phyloP scores from a whole-genome alignment of 306 rosid genomes.

The Luffa aegyptiaca region DNA sequence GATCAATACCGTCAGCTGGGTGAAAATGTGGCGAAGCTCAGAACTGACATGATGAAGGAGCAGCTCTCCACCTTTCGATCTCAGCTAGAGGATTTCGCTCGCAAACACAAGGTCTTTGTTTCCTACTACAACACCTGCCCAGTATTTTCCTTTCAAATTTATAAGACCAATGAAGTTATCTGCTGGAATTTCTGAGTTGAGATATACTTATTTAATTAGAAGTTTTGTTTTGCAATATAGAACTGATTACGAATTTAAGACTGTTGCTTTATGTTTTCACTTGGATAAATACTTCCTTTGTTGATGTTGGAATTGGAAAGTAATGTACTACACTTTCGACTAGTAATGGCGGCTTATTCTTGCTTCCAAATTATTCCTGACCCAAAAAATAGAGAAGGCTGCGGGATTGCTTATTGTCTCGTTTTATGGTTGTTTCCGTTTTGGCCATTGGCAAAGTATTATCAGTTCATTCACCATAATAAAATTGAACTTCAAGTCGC shows the following conservation, averaged over 20 bases:
- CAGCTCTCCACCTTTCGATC: conserved; percentile 85
- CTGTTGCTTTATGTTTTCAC: neutral
- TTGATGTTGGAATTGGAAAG: neutral
- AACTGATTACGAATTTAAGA: neutral
- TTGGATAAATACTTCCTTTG: neutral
- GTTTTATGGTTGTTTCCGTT: neutral
- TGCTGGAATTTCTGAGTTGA: neutral
- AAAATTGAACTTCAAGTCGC: neutral
- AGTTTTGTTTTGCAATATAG: neutral
- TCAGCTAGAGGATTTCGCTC: conserved; percentile 93
- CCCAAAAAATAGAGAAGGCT: neutral
- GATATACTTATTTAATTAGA: neutral
- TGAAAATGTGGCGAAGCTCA: conserved; percentile 86
- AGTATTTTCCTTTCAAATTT: neutral
- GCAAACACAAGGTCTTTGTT: conserved; percentile 68
- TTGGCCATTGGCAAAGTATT: neutral
- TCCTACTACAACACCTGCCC: neutral
- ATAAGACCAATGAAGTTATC: neutral
- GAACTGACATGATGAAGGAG: conserved; percentile 89
- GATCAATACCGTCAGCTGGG: conserved; percentile 79
- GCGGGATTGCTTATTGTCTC: neutral
- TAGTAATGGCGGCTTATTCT: neutral
- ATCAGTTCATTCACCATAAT: neutral
- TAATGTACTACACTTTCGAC: neutral
- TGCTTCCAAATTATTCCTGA: neutral